These are phyloP conservation scores for Sechiopsis laciniata DNA, from an alignment of 306 rosid species.

Conservation along the genomic window DNA sequence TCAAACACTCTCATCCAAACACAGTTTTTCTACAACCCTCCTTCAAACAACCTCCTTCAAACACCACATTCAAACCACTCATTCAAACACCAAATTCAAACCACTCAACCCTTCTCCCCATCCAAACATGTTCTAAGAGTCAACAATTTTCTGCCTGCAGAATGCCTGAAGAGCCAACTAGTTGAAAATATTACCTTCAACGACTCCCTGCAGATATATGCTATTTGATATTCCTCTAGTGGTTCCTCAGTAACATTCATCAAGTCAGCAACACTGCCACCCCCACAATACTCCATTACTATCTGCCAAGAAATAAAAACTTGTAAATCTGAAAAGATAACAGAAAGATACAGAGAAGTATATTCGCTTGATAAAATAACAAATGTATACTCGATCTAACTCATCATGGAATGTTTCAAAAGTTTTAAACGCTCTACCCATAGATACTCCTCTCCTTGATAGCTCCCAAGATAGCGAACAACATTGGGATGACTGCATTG, in stretches of 20 bases:
- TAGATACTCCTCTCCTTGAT: constrained; percentile 98
- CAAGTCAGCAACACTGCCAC: constrained; percentile 96
- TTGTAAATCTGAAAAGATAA: constrained; percentile 30
- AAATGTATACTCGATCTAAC: not conserved
- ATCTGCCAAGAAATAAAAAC: constrained; percentile 63
- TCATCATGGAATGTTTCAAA: constrained; percentile 8
- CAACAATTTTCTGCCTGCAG: not conserved
- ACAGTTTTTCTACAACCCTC: no score
- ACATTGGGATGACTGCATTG: constrained; percentile 98
- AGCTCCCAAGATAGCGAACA: constrained; percentile 96
- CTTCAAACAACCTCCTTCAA: no score
- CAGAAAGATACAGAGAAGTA: constrained; percentile 15
- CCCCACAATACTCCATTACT: constrained; percentile 99
- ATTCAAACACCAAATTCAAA: no score
- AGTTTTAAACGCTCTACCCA: constrained; percentile 50
- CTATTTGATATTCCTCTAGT: constrained; percentile 91
- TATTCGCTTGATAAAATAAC: constrained; percentile 2
- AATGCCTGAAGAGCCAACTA: not conserved
- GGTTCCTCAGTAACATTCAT: constrained; percentile 80
- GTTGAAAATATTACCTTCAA: constrained; percentile 55
- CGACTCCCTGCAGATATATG: constrained; percentile 89
- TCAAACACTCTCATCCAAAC: no score
- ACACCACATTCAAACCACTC: no score
- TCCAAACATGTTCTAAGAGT: not conserved
- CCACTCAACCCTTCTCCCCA: not conserved